Evolutionary conservation across 2,329 filamentous ascomycete species (phyloP), one percentile per base, ranked within the genome.

Genomic region (Epichloe sibirici): DNA sequence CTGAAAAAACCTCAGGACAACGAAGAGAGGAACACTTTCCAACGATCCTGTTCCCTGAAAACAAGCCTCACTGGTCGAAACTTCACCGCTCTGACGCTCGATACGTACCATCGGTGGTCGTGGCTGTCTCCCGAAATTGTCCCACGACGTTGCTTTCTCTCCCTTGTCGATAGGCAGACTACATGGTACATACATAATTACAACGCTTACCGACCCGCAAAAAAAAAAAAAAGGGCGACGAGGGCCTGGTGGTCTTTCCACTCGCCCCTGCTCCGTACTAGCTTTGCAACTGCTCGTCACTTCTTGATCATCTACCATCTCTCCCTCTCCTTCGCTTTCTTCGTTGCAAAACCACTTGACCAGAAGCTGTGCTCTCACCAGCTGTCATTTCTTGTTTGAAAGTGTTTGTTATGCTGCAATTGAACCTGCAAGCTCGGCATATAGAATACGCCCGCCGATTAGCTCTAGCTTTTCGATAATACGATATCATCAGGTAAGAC

Each of bases 171-270:
- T 37, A 21, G 15, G 34, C 39, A 40, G 40, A 46, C 49, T 48
- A 21, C 17, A 21, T 21, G 17, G 17, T 21, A 21, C 17, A 21
- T 21, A 21, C 17, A 21, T 21, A 51, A 51, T 54, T 48, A 38
- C 15, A 37, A 31, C 39, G 15, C 48, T 23, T 31, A 17, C 31
- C 39, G 48, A 49, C 49, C 52, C 52, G 45, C 49, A 48, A 49
- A 51, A 51, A 51, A 49, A 51, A 51, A 51, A 48, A 53, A 53
- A 48, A 47, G 52, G 51, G 39, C 53, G 40, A 53, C 44, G 35
- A 45, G 35, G 45, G 23, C 47, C 48, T 49, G n/a, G 44, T 49
- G n/a, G 44, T 46, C 49, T 38, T 48, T 48, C 38, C 44, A 37
- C 43, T n/a, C 46, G 40, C 40, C 46, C 47, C 48, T 47, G 37